Evolutionary conservation across 768 basidiomycete genomes (phyloP).

Genomic region (Amyloporia xantha): DNA sequence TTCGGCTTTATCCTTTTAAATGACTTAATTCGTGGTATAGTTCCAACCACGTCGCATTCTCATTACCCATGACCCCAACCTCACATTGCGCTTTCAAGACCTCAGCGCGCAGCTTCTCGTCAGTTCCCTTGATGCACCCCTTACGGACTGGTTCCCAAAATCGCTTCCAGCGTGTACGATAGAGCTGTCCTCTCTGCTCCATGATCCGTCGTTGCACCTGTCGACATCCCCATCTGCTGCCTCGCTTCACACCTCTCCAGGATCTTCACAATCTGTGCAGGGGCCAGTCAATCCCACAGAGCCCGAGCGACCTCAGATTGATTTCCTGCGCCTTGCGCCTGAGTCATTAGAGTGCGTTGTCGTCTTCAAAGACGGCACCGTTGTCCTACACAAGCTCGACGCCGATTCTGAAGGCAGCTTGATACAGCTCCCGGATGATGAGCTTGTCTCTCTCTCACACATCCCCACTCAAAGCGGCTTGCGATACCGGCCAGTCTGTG

Average conservation of each 20-base stretch:
- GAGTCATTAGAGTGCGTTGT: constrained; percentile 54
- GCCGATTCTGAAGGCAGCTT: constrained; percentile 12
- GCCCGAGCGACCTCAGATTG: constrained; percentile 28
- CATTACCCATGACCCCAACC: constrained; percentile 55
- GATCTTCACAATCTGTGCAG: constrained; percentile 10
- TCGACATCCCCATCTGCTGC: neutral
- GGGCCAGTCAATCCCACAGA: constrained; percentile 16
- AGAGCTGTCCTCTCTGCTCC: constrained; percentile 44
- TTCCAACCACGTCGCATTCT: constrained; percentile 60
- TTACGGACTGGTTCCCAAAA: constrained; percentile 61
- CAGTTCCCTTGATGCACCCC: constrained; percentile 35
- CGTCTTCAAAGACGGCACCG: constrained; percentile 48
- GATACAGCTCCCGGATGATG: constrained; percentile 33
- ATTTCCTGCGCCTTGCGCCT: constrained; percentile 41
- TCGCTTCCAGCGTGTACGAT: constrained; percentile 56
- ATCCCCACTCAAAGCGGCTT: constrained; percentile 31
- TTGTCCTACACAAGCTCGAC: constrained; percentile 43
- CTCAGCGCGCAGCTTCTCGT: constrained; percentile 62
- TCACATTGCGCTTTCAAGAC: constrained; percentile 68
- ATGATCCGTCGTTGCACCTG: constrained; percentile 33
- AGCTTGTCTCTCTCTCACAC: constrained; percentile 49
- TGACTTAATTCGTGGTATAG: constrained; percentile 29
- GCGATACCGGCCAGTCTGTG: constrained; percentile 55
- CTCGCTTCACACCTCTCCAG: constrained; percentile 17
- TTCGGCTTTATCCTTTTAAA: neutral